Base-by-base conservation (phyloP, 2,329 filamentous ascomycete genomes). In the Lasiodiplodia citricola region DNA sequence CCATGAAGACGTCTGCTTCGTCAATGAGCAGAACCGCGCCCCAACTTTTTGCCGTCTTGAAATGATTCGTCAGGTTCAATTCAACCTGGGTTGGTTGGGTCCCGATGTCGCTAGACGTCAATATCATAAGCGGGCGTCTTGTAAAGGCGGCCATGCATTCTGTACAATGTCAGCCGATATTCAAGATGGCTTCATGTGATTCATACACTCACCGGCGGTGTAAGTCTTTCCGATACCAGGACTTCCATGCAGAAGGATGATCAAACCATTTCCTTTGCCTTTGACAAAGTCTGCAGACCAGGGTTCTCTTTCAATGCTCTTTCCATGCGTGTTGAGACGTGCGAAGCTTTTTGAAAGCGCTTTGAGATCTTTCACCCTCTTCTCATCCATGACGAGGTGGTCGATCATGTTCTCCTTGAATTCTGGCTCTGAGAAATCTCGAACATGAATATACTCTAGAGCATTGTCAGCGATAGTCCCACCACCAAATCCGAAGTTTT, bases 1-100 rank as follows among this genome's bases (percentile, higher is more conserved):
- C 78, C 13, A 82, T 72, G 68, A 77, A 81, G 1, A 81, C 73
- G 70, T 81, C 79, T 1, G 75, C 76, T 66, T 79, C 77, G 50
- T 80, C 77, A 4, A 80, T 72, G 1, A 79, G 71, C 0, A 79
- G 55, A 11, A 71, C 51, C 2, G 75, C 75, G 16, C 71, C 73
- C 75, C 74, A 78, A 21, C 62, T 70, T 10, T 69, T 71, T 0
- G 74, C 75, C 2, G 41, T 23, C 55, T 72, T 71, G 63, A 77
- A 74, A 3, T 70, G 67, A n/a, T 37, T 31, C 3, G 51, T 66
- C n/a, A 71, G 31, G 18, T 69, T 69, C 5, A 16, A 5, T 11
- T 71, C 70, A 3, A 71, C 64, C 2, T 62, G n/a, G 3, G 13
- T 31, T 1, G 63, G 64, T n/a, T 68, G 50, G 8, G 69, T 74